Percentiles rank a stretch among this genome's conserved stretches.
Evolutionary conservation across 2,329 filamentous ascomycete genomes (phyloP).

Genomic region (Penicillium rolfsii): DNA sequence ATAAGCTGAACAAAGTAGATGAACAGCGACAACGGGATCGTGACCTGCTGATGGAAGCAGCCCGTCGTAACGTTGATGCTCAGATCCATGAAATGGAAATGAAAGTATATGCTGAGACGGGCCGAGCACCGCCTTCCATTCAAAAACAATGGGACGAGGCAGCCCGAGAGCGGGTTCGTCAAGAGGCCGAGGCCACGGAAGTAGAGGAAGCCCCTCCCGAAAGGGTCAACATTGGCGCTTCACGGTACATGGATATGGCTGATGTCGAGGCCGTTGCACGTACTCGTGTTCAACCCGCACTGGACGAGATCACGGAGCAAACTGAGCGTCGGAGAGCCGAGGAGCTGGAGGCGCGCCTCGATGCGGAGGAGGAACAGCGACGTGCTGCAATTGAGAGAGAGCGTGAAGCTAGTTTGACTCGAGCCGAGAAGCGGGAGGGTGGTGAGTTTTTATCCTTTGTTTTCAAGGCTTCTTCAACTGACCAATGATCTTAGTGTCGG

Average conservation of each 20-base stretch:
- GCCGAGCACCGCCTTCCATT: slow-evolving; percentile 69
- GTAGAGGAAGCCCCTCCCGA: slow-evolving; percentile 60
- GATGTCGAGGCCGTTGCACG: slow-evolving; percentile 80
- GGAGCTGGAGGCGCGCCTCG: slow-evolving; percentile 63
- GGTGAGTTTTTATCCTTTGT: slow-evolving; percentile 27
- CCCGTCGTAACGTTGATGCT: slow-evolving; percentile 82
- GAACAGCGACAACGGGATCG: slow-evolving; percentile 68
- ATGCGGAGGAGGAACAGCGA: slow-evolving; percentile 67
- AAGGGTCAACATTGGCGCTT: slow-evolving; percentile 72
- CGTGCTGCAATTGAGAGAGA: slow-evolving; percentile 53
- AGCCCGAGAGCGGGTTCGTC: slow-evolving; percentile 68
- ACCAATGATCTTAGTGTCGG: slow-evolving; percentile 7
- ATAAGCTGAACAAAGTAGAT: slow-evolving; percentile 56
- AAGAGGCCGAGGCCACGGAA: slow-evolving; percentile 66
- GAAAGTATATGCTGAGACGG: slow-evolving; percentile 74
- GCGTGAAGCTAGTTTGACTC: slow-evolving; percentile 44
- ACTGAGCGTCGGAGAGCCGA: slow-evolving; percentile 72
- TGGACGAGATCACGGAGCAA: slow-evolving; percentile 82
- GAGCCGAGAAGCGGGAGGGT: slow-evolving; percentile 33
- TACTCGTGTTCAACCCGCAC: slow-evolving; percentile 74
- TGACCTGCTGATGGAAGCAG: slow-evolving; percentile 72
- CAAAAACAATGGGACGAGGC: slow-evolving; percentile 78
- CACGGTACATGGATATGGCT: slow-evolving; percentile 75
- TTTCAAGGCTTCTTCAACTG: background rate
- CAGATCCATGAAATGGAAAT: slow-evolving; percentile 80